Evolutionary conservation across 306 rosid species (phyloP).

Genomic region (Purshia tridentata): DNA sequence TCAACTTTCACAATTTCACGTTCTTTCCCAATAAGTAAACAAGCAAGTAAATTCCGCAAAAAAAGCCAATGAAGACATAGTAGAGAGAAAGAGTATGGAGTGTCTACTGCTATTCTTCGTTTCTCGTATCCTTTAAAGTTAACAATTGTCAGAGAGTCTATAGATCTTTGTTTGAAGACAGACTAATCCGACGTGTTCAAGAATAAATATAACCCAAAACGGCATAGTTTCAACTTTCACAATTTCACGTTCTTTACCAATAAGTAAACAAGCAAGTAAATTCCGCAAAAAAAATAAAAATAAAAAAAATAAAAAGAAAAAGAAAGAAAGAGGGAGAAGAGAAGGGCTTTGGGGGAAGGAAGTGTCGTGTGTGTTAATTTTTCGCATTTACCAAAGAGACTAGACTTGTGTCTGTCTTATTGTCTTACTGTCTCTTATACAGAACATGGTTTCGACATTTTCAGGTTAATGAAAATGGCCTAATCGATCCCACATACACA

Average conservation of each 20-base stretch:
- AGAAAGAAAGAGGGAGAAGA: neutral
- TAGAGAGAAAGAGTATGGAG: no score
- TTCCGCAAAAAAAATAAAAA: neutral
- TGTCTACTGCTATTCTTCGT: slow-evolving; percentile 4
- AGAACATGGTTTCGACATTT: slow-evolving; percentile 25
- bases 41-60: neutral
- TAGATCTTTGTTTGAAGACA: no score
- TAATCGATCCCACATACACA: slow-evolving; percentile 20
- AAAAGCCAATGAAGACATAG: no score
- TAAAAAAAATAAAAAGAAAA: neutral
- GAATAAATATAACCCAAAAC: no score
- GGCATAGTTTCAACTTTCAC: no score
- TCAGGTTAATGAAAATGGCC: slow-evolving; percentile 31
- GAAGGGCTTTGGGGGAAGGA: slow-evolving; percentile 10
- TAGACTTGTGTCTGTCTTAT: slow-evolving; percentile 27
- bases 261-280: neutral
- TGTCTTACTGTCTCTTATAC: neutral
- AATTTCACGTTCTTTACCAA: neutral
- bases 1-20: no score
- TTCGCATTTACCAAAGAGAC: slow-evolving; percentile 42
- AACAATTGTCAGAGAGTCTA: slow-evolving; percentile 7
- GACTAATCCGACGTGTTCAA: no score
- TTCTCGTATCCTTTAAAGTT: slow-evolving; percentile 21
- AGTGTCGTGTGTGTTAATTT: slow-evolving; percentile 20
- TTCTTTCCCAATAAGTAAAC: neutral